A percentile compares a stretch with the other conserved stretches of the same genome.
These are phyloP conservation scores for Globisporangium viniferum DNA, from an alignment of 352 stramenopile species.

Conservation along the genomic window DNA sequence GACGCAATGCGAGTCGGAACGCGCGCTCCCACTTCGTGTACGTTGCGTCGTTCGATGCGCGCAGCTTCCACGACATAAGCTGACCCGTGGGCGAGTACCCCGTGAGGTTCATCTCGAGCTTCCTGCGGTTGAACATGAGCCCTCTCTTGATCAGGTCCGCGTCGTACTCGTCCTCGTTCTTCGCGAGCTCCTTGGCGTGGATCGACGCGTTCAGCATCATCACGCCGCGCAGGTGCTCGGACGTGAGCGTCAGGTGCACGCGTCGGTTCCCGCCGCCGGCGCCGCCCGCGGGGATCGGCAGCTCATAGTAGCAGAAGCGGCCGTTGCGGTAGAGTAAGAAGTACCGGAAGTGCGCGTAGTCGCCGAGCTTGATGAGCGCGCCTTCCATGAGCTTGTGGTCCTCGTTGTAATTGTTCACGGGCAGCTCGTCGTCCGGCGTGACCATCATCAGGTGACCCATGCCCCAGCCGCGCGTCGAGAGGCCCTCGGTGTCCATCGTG, in stretches of 20 bases:
- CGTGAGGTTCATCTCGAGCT: constrained; percentile 80
- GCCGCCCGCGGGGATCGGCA: constrained; percentile 50
- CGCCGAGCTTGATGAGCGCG: constrained; percentile 80
- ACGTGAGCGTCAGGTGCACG: constrained; percentile 73
- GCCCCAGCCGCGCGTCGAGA: constrained; percentile 14
- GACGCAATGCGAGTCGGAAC: constrained; percentile 68
- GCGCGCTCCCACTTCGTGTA: constrained; percentile 82
- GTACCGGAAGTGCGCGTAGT: constrained; percentile 87
- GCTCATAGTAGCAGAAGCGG: constrained; percentile 85
- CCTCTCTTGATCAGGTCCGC: constrained; percentile 60
- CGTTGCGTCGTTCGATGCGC: constrained; percentile 61
- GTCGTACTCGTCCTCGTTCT: constrained; percentile 73
- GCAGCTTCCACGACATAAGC: constrained; percentile 79
- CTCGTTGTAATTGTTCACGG: constrained; percentile 74
- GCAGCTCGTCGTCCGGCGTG: constrained; percentile 43
- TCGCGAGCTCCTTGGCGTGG: constrained; percentile 59
- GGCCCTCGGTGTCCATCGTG: constrained; percentile 11
- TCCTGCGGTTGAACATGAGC: constrained; percentile 78
- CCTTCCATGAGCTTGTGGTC: constrained; percentile 86
- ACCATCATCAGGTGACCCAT: constrained; percentile 16
- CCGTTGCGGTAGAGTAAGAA: constrained; percentile 82
- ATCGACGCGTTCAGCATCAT: constrained; percentile 84
- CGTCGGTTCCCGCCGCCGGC: constrained; percentile 22
- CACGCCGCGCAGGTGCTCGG: constrained; percentile 71
- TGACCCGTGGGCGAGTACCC: constrained; percentile 74